A percentile compares a stretch with the other conserved stretches of the same genome.
phyloP scores from a whole-genome alignment of 2,329 filamentous ascomycete genomes.

The Stemphylium beticola region DNA sequence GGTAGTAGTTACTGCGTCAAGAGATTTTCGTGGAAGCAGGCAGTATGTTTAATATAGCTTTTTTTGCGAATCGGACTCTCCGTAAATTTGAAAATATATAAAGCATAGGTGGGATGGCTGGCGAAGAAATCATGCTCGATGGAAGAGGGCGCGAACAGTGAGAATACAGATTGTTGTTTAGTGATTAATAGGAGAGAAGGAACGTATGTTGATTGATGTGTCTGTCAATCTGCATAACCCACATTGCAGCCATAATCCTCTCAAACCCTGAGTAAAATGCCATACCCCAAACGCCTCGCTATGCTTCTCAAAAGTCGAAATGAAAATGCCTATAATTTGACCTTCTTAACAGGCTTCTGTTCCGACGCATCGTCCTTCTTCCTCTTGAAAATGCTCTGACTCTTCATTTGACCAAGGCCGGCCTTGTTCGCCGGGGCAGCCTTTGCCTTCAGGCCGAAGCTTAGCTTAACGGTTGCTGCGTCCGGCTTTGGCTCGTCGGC shows the following conservation, averaged over 20 bases:
- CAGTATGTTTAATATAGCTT: no score
- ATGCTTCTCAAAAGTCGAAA: constrained; percentile 14
- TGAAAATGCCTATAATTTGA: constrained; percentile 32
- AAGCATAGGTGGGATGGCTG: no score
- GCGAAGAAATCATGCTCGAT: no score
- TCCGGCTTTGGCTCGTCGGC: constrained; percentile 48
- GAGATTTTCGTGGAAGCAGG: no score
- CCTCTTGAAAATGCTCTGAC: constrained; percentile 47
- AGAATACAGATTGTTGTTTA: not conserved
- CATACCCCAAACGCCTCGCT: constrained; percentile 27
- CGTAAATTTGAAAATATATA: no score
- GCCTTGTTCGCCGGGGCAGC: constrained; percentile 32
- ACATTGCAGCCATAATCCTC: not conserved
- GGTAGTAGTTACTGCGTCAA: no score
- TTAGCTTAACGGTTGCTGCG: constrained; percentile 32
- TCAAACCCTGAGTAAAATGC: not conserved
- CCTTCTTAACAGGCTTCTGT: constrained; percentile 42
- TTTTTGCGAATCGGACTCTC: no score
- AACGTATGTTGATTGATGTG: not conserved
- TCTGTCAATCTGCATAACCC: not conserved
- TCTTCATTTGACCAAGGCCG: constrained; percentile 43
- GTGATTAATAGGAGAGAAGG: not conserved
- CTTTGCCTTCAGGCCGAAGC: constrained; percentile 23
- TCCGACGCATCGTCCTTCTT: constrained; percentile 35
- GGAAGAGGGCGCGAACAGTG: not conserved